Evolutionary conservation across 768 basidiomycete species (phyloP), one percentile per base, ranked within the genome.

Genomic region (Leccinum ochraceum): DNA sequence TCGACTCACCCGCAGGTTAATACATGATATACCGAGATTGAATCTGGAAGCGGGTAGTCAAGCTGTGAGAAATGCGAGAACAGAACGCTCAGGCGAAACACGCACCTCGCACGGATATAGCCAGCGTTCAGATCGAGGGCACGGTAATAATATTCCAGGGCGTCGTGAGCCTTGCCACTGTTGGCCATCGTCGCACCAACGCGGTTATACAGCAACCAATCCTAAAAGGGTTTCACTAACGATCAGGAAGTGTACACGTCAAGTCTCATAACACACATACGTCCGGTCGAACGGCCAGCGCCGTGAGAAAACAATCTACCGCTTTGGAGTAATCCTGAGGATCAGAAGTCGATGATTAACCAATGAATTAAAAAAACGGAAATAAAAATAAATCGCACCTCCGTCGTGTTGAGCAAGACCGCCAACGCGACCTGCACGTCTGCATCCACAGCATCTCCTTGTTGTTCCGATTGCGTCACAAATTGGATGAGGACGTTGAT

Each of bases 391-490:
- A 44, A 4, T 66, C 78, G 26, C 62, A 92, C 94, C 80, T 97
- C 96, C 60, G 88, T 93, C 9, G 91, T 86, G 74, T 97, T 98
- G 72, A 99, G 82, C 68, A 98, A 71, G 42, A 98, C 90, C 4
- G 94, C 96, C 54, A 99, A 80, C 5, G 94, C 97, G 53, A 98
- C 86, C 76, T 99, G 97, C 30, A 95, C 87, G 73, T 99, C 96
- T 9, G 96, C 88, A 72, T 99, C 97, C 24, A 98, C 82, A 56
- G 80, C 80, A 4, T 81, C 84, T 44, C 76, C 79, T 20, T 77
- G 42, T 1, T 59, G 77, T 63, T 83, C 79, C 32, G 59, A 60
- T 63, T 79, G 79, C 66, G 86, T 80, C 44, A 88, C 95, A 83
- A 98, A 89, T 16, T 78, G 80, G 64, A 98, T 92, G 68, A 98